A percentile compares a stretch with the other conserved stretches of the same genome.
These are phyloP conservation scores for Orbilia blumenaviensis DNA, from an alignment of 2,329 filamentous ascomycete genomes.

Conservation along the genomic window DNA sequence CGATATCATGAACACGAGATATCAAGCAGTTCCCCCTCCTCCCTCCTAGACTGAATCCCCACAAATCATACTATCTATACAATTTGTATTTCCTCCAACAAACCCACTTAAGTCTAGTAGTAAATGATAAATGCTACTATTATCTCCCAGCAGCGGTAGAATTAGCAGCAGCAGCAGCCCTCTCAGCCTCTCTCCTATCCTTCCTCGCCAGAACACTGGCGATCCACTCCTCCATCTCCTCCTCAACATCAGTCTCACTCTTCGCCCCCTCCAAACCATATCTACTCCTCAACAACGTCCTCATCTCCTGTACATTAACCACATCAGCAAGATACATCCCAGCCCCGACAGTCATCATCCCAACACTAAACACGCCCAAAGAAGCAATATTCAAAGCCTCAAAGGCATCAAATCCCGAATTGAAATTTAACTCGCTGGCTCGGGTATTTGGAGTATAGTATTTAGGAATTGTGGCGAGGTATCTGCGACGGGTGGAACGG, in stretches of 20 bases:
- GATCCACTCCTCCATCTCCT: constrained; percentile 71
- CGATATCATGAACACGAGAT: not conserved
- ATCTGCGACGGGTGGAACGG: constrained; percentile 72
- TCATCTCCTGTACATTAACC: constrained; percentile 72
- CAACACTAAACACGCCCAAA: constrained; percentile 80
- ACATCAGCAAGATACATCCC: constrained; percentile 81
- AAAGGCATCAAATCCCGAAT: constrained; percentile 76
- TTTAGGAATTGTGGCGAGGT: constrained; percentile 69
- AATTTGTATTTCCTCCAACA: not conserved
- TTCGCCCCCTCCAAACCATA: constrained; percentile 57
- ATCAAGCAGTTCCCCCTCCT: not conserved
- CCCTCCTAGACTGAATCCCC: not conserved
- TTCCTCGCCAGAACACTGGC: constrained; percentile 70
- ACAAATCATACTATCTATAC: not conserved
- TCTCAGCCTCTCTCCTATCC: constrained; percentile 62
- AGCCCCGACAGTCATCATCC: constrained; percentile 77
- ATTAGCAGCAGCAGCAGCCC: not conserved
- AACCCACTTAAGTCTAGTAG: not conserved
- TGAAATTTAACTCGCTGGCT: constrained; percentile 65
- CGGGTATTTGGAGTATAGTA: constrained; percentile 75
- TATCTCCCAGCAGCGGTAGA: not conserved
- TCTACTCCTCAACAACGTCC: constrained; percentile 64
- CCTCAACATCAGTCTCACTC: constrained; percentile 67
- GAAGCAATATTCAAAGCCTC: constrained; percentile 88
- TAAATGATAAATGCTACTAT: not conserved